Base-by-base conservation (phyloP, 83 land plant genomes). In the Picea abies region DNA sequence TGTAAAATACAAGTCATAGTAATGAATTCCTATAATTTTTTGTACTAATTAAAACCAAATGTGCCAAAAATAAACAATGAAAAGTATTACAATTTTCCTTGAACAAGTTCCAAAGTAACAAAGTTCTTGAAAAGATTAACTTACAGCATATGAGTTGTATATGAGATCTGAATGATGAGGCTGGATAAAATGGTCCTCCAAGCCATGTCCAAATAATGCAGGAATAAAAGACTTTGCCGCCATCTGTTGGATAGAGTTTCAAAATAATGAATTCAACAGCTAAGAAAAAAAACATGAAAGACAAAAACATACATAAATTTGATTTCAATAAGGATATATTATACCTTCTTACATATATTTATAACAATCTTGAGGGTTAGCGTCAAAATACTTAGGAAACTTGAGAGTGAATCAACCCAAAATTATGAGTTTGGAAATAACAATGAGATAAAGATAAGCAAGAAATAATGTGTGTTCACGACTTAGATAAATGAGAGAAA, bases 91-190 rank as follows among this genome's bases (percentile, higher is more conserved):
- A 47, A 19, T 9, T 44, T 77, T 79, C 35, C 65, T 9, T 49
- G 77, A 78, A 63, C 41, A 70, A 66, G 19, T 5, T 35, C 4
- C 19, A 62, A 37, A 76, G 10, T 72, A 32, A 23, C 12, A 76
- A 63, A 60, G 39, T 22, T 12, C 15, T 68, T 64, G 41, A 22
- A 67, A 78, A 79, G 5, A 62, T 12, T 20, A 35, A 70, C 87
- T 87, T 90, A 97, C 99, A 81, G 87, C 80, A 88, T 97, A 97
- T 67, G 97, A 88, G 66, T 96, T 91, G 82, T 70, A 96, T 81
- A 97, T 91, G 41, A 83, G 90, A 82, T 98, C 99, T 56, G 98
- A 94, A 86, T 98, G 99, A 78, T 96, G 99, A 23, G 98, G 99
- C 1, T 84, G 97, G 79, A 98, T 98, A 78, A 98, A 98, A 58